These are phyloP conservation scores for Bryoerythrophyllum caledonicum DNA, from an alignment of 225 moss, liverwort and hornwort genomes.

Conservation along the genomic window DNA sequence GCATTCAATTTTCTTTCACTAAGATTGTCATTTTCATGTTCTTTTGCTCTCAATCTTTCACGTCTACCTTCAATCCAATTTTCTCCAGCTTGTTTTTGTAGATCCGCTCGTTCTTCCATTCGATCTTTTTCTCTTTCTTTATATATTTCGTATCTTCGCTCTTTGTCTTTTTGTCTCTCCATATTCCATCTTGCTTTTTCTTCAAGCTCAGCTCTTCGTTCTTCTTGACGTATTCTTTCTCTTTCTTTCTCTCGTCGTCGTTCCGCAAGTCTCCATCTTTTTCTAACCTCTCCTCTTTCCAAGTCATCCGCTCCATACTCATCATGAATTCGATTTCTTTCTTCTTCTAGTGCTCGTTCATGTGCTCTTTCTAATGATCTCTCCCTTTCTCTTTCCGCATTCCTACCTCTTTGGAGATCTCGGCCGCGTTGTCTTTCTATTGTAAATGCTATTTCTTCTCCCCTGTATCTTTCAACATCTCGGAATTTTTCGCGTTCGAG, in stretches of 20 bases:
- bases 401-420: constrained; percentile 28
- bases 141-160: constrained; percentile 21
- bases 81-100: background rate
- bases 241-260: constrained; percentile 35
- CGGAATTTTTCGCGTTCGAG: constrained; percentile 32
- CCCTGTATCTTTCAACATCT: constrained; percentile 34
- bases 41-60: constrained; percentile 37
- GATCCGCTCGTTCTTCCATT: background rate
- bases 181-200: constrained; percentile 39
- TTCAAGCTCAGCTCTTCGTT: constrained; percentile 32
- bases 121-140: constrained; percentile 26
- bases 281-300: constrained; percentile 27
- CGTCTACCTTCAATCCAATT: constrained; percentile 34
- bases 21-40: constrained; percentile 17
- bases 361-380: constrained; percentile 35
- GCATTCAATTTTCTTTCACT: constrained; percentile 31
- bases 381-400: constrained; percentile 27
- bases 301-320: background rate
- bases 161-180: constrained; percentile 38
- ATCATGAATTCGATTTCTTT: constrained; percentile 14
- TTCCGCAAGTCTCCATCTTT: constrained; percentile 39
- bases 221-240: constrained; percentile 11
- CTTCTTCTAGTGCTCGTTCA: constrained; percentile 30
- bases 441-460: constrained; percentile 36
- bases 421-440: constrained; percentile 31